Evolutionary conservation across 306 rosid genomes (phyloP), one percentile per base, ranked within the genome.

Genomic region (Citrullus amarus): DNA sequence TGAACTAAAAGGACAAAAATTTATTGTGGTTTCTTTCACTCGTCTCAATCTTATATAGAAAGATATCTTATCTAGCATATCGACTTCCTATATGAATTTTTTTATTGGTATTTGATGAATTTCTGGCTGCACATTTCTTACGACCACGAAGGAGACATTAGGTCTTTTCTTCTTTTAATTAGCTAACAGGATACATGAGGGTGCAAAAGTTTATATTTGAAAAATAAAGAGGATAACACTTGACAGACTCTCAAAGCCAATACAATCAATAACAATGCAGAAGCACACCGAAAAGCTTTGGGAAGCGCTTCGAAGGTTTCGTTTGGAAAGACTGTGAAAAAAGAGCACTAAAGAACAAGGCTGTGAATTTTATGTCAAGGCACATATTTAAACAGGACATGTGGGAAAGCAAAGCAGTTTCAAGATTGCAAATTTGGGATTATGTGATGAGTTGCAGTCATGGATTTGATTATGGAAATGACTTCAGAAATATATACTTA

Each of bases 401-500:
- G 73, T 38, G 51, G 17, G 51, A 39, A 70, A 25, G n/a, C 58
- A 70, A 13, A 10, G 10, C 32, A 13, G 14, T 59, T 65, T 34
- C 22, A 44, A 69, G 3, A 70, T 48, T 38, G 13, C 22, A 46
- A 44, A 70, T 0, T n/a, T 43, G 8, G 18, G 41, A 71, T 11
- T 41, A 22, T 9, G 56, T 11, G 38, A 69, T 2, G 36, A 32
- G 36, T 32, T 32, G 36, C 36, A 32, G n/a, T 68, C 55, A 68
- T 43, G 55, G 12, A 6, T 67, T 41, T 18, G 32, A n/a, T n/a
- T 4, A 71, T 46, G 4, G 60, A 50, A 72, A 28, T 4, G 17
- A 25, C 60, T 53, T 60, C 28, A 6, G 18, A 70, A 56, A 74
- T 8, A 20, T 72, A 20, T 74, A 90, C 98, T 91, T 89, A 95